Conservation (phyloP, 2,329 filamentous ascomycete species). For the Metarhizium brunneum region DNA sequence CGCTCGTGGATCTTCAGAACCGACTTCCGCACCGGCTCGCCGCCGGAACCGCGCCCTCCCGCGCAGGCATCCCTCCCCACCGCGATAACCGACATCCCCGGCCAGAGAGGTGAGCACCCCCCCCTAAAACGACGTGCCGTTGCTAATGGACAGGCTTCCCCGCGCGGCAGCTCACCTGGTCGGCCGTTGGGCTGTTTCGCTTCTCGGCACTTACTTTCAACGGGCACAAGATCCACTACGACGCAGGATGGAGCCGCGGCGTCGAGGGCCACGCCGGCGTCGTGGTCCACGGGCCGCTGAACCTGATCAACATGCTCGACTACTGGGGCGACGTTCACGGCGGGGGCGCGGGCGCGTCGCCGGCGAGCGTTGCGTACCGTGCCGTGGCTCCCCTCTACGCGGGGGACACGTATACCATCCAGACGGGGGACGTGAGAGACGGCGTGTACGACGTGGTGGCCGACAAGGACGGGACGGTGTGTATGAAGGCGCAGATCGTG, state of each 20-base stretch:
- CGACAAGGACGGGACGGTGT: slow-evolving; percentile 25
- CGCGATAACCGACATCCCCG: slow-evolving; percentile 13
- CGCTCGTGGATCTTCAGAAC: slow-evolving; percentile 41
- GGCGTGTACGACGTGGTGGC: slow-evolving; percentile 38
- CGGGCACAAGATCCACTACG: slow-evolving; percentile 77
- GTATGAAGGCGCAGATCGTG: slow-evolving; percentile 4
- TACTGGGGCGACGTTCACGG: slow-evolving; percentile 48
- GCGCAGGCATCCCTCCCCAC: slow-evolving; percentile 15
- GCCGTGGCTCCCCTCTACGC: slow-evolving; percentile 64
- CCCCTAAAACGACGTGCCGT: background rate
- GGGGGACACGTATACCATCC: slow-evolving; percentile 54
- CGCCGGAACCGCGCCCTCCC: slow-evolving; percentile 7
- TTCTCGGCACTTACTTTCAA: slow-evolving; percentile 84
- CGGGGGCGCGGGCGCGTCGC: slow-evolving; percentile 12
- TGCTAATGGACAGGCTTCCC: slow-evolving; percentile 4
- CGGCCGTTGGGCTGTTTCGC: slow-evolving; percentile 54
- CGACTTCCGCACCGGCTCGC: slow-evolving; percentile 16
- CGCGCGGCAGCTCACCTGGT: slow-evolving; percentile 30
- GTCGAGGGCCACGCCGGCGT: slow-evolving; percentile 61
- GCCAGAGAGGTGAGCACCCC: background rate
- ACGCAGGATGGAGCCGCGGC: slow-evolving; percentile 52
- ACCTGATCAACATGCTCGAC: slow-evolving; percentile 62
- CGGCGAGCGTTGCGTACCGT: slow-evolving; percentile 48
- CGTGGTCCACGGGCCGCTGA: slow-evolving; percentile 75
- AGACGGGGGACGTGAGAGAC: slow-evolving; percentile 35